Base-by-base conservation (phyloP, 768 basidiomycete species). In the Neoboletus magnificus region DNA sequence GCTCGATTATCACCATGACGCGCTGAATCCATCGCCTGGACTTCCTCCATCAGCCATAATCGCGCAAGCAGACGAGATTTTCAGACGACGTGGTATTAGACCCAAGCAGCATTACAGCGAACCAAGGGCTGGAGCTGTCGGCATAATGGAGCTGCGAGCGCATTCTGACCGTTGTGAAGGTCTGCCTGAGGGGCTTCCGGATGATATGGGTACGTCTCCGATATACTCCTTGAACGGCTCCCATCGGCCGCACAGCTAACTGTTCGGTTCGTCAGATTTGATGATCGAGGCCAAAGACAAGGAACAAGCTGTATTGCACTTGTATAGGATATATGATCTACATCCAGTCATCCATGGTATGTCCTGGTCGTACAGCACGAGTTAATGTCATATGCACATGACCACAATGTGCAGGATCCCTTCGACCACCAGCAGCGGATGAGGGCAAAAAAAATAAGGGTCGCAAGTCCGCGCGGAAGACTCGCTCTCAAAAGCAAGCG, bases 201-300 rank as follows among this genome's bases (percentile, higher is more conserved):
- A 82, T 58, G 86, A 87, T 56, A 84, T 89, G 74, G 86, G 82
- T 81, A 57, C 48, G 79, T 63, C 27, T 18, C 2, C 5, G 46
- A 15, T 29, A 25, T 25, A 36, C 43, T 8, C 15, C 10, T 23
- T 35, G 35, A 32, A 22, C 4, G 13, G 3, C n/a, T 23, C 6
- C 33, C 22, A 4, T 44, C 11, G 18, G 27, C 9, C 6, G 6
- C 22, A 45, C n/a, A 11, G 25, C 9, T 50, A 15, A 48, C 23
- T n/a, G 59, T 29, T 15, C 3, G 23, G 4, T 22, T 20, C 13
- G 39, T 64, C 78, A 65, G 92, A 95, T 73, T 65, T 95, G 60
- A 93, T 95, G 93, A 92, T 94, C 55, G 93, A 95, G 77, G 91
- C 91, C 3, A 92, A 93, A 69, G 91, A 90, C 70, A 91, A 94